Evolutionary conservation across 768 basidiomycete species (phyloP).

Genomic region (Collybia sordida): DNA sequence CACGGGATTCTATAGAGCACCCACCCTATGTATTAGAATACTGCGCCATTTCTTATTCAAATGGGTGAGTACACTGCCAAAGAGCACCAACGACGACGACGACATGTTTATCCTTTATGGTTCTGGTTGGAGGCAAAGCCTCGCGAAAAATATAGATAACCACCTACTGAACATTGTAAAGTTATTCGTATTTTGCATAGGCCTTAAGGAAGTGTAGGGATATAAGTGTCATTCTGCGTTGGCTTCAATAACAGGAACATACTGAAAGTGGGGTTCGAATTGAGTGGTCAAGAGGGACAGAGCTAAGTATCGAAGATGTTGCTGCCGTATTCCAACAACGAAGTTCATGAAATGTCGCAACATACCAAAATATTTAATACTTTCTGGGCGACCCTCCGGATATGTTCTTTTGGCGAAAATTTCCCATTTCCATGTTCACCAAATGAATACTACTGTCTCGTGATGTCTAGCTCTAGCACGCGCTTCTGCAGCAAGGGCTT

Average conservation of each 20-base stretch:
- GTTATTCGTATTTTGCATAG: constrained; percentile 30
- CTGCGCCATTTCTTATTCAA: constrained; percentile 44
- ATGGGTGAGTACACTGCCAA: constrained; percentile 38
- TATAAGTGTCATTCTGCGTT: background rate
- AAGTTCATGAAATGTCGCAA: constrained; percentile 2
- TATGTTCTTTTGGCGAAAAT: constrained; percentile 37
- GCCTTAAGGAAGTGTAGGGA: constrained; percentile 24
- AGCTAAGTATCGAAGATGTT: constrained; percentile 33
- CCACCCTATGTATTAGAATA: constrained; percentile 39
- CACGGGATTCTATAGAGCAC: constrained; percentile 46
- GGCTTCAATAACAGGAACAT: constrained; percentile 11
- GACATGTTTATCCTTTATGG: constrained; percentile 25
- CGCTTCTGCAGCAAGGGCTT: constrained; percentile 43
- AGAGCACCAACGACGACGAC: constrained; percentile 31
- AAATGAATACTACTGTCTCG: constrained; percentile 26
- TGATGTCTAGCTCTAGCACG: constrained; percentile 27
- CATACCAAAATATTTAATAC: constrained; percentile 35
- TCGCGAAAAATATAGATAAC: background rate
- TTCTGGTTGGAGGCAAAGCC: too few species aligned
- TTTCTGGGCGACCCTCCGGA: constrained; percentile 31
- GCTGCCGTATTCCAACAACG: constrained; percentile 15
- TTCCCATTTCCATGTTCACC: constrained; percentile 16
- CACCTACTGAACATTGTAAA: constrained; percentile 33
- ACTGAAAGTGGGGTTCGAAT: constrained; percentile 44
- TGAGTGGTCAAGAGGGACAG: constrained; percentile 37